These are phyloP conservation scores for Argentina anserina DNA, from an alignment of 306 rosid species.

Conservation along the genomic window DNA sequence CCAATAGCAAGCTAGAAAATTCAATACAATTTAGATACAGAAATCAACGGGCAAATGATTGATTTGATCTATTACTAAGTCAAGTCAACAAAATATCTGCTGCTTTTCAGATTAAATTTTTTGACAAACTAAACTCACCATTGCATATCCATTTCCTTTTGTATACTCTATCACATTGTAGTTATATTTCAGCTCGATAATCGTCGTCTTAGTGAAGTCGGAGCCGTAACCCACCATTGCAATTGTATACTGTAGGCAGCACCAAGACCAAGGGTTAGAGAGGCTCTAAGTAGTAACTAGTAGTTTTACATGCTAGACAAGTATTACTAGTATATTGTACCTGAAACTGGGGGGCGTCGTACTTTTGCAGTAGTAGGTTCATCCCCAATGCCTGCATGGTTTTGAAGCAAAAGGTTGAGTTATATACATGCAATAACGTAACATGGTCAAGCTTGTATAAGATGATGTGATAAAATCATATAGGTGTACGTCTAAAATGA, in stretches of 20 bases:
- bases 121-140: conserved; percentile 4
- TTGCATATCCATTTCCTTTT: conserved; percentile 21
- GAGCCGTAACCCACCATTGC: conserved; percentile 20
- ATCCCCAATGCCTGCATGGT: conserved; percentile 15
- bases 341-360: neutral
- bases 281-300: neutral
- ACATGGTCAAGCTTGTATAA: neutral
- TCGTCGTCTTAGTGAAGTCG: conserved; percentile 3
- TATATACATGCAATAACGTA: neutral
- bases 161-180: neutral
- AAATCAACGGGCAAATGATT: neutral
- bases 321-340: neutral
- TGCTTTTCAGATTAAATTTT: neutral
- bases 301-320: neutral
- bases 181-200: conserved; percentile 19
- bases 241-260: conserved; percentile 3
- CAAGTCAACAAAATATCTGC: neutral
- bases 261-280: neutral
- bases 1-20: conserved; percentile 11
- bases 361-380: neutral
- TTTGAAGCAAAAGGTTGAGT: neutral
- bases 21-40: neutral
- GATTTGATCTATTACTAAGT: neutral
- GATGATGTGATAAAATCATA: too few species aligned
- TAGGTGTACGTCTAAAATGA: too few species aligned